These are phyloP conservation scores for Debaryomyces castellii DNA, from an alignment of 805 yeast genomes.

Conservation along the genomic window DNA sequence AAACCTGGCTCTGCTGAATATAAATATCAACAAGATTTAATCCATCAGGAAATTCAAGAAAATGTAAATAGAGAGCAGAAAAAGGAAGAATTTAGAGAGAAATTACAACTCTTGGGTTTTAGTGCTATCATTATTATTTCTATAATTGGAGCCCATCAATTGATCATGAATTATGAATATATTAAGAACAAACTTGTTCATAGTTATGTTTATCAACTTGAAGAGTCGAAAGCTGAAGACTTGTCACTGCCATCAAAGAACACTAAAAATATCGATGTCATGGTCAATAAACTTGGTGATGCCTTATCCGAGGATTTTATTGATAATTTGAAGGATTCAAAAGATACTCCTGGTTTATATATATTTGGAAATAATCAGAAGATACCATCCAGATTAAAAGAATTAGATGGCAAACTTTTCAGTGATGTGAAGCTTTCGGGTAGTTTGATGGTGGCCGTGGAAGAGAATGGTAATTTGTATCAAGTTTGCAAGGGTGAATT, in stretches of 20 bases:
- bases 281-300: slow-evolving; percentile 24
- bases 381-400: slow-evolving; percentile 58
- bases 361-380: slow-evolving; percentile 39
- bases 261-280: slow-evolving; percentile 21
- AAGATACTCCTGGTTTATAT: slow-evolving; percentile 32
- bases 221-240: slow-evolving; percentile 35
- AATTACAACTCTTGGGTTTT: slow-evolving; percentile 42
- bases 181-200: slow-evolving; percentile 34
- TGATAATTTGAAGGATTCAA: slow-evolving; percentile 20
- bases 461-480: slow-evolving; percentile 67
- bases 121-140: slow-evolving; percentile 43
- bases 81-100: slow-evolving; percentile 41
- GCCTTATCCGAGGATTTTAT: slow-evolving; percentile 22
- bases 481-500: slow-evolving; percentile 62
- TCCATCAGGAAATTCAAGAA: slow-evolving; percentile 25
- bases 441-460: slow-evolving; percentile 55
- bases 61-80: slow-evolving; percentile 26
- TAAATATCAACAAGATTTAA: slow-evolving; percentile 26
- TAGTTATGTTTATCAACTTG: slow-evolving; percentile 34
- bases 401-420: slow-evolving; percentile 61
- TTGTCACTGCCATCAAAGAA: slow-evolving; percentile 31
- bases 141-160: slow-evolving; percentile 40
- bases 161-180: slow-evolving; percentile 41
- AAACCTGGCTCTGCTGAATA: slow-evolving; percentile 35
- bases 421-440: slow-evolving; percentile 56